phyloP scores from a whole-genome alignment of 192 early-diverging fungal genomes.

The Entomortierella parvispora region DNA sequence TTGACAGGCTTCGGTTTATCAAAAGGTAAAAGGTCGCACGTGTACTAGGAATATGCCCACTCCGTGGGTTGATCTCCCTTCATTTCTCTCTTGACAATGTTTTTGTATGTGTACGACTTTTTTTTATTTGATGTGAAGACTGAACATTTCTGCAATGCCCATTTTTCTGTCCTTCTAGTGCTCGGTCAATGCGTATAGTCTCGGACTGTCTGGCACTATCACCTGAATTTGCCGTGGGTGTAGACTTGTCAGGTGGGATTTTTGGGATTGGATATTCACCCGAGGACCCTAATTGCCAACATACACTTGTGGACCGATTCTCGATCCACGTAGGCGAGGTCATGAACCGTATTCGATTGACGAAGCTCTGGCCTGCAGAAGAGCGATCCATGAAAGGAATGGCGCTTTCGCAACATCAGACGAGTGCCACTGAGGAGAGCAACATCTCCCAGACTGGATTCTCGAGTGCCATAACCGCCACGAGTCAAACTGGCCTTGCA shows the following conservation, averaged over 20 bases:
- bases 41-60: too few relatives aligned
- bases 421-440: too few relatives aligned
- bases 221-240: conserved; percentile 31
- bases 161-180: not conserved
- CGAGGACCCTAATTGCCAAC: conserved; percentile 25
- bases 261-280: conserved; percentile 42
- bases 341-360: conserved; percentile 25
- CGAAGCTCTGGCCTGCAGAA: conserved; percentile 26
- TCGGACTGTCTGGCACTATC: conserved; percentile 42
- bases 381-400: conserved; percentile 28
- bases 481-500: not conserved
- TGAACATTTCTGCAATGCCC: not conserved
- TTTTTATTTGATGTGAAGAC: not conserved
- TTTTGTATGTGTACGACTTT: not conserved
- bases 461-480: not conserved
- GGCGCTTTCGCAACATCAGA: conserved; percentile 1
- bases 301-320: conserved; percentile 34
- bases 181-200: conserved; percentile 17
- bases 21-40: conserved; percentile 17
- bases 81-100: not conserved
- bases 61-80: too few relatives aligned
- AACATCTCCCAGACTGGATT: not conserved
- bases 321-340: conserved; percentile 42
- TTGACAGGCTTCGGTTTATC: conserved; percentile 30
- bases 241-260: conserved; percentile 28